Evolutionary conservation across 306 rosid species (phyloP), one percentile per base, ranked within the genome.

Genomic region (Inga leiocalycina): DNA sequence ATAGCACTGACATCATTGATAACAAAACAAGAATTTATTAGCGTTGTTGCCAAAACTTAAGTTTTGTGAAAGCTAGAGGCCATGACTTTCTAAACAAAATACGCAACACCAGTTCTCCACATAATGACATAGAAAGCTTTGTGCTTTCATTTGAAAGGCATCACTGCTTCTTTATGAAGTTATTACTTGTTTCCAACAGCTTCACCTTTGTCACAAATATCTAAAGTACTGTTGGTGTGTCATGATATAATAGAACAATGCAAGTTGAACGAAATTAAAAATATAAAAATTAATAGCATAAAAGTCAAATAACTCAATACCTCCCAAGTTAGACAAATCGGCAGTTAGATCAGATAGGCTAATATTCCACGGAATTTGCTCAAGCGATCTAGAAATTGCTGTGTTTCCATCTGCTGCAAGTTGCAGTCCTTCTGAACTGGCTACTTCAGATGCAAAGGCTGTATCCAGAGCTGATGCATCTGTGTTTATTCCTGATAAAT

Each of bases 331-430:
- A 72, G 98, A 91, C 77, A 95, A 85, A 86, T 95, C 98, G 32
- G 97, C 94, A 8, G 97, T 91, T 71, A 96, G 90, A 91, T 96
- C 99, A 74, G 98, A 81, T 37, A 96, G 84, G 85, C 98, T 94
- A 86, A 96, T 89, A 84, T 90, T 92, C 99, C 99, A 96, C 76
- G 80, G 97, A 81, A 96, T 89, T 89, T 92, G 98, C 81, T 96
- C 99, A 27, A 94, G 80, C 2, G 99, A 89, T 87, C 97, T 79
- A 41, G 98, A 86, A 83, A 91, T 94, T 78, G 97, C 99, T 32
- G 75, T 84, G 46, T 93, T 93, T 8, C 95, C 93, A 78, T 94
- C 98, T 0, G 91, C 90, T 37, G 92, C 91, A 84, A 94, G 99
- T 84, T 96, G 99, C 86, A 96, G 72, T 65, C 98, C 97, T 12